A percentile compares a stretch with the other conserved stretches of the same genome.
Conservation (phyloP, 176 grass and related monocot genomes). For the Coix lacrymajobi region DNA sequence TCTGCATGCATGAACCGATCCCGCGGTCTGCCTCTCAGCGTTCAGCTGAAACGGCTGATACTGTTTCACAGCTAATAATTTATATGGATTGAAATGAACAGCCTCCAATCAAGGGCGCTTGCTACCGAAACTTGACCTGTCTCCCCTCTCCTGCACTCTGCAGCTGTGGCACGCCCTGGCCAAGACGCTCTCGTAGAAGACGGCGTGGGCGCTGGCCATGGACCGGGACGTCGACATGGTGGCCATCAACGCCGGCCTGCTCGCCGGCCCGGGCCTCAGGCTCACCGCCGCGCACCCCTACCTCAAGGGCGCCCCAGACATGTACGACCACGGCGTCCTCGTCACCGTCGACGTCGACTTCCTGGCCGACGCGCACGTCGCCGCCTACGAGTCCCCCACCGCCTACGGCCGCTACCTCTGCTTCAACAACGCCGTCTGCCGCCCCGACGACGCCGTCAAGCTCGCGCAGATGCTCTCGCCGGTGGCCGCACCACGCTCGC, state of each 20-base stretch:
- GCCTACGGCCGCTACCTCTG: slow-evolving; percentile 87
- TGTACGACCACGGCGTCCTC: slow-evolving; percentile 82
- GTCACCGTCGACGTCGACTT: slow-evolving; percentile 75
- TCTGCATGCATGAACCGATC: too few species aligned
- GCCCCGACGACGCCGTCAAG: slow-evolving; percentile 61
- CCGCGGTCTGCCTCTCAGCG: too few species aligned
- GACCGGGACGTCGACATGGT: slow-evolving; percentile 96
- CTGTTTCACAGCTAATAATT: too few species aligned
- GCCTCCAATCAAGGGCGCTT: too few species aligned
- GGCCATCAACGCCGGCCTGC: slow-evolving; percentile 71
- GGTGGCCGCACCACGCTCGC: slow-evolving; percentile 19
- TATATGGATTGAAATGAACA: too few species aligned
- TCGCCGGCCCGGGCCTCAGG: slow-evolving; percentile 26
- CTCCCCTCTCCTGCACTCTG: not conserved
- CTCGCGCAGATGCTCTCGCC: slow-evolving; percentile 59
- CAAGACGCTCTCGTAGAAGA: slow-evolving; percentile 91
- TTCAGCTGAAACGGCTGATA: too few species aligned
- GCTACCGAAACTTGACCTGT: not conserved
- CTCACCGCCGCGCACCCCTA: slow-evolving; percentile 48
- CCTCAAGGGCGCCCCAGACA: slow-evolving; percentile 73
- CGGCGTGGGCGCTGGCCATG: slow-evolving; percentile 96
- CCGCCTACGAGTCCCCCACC: slow-evolving; percentile 66
- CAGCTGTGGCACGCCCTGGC: slow-evolving; percentile 92
- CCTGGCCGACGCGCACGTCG: slow-evolving; percentile 74
- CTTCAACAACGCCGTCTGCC: slow-evolving; percentile 69